Evolutionary conservation across 1,284 basidiomycete species (phyloP), one percentile per base, ranked within the genome.

Genomic region (Mycena citricolor): DNA sequence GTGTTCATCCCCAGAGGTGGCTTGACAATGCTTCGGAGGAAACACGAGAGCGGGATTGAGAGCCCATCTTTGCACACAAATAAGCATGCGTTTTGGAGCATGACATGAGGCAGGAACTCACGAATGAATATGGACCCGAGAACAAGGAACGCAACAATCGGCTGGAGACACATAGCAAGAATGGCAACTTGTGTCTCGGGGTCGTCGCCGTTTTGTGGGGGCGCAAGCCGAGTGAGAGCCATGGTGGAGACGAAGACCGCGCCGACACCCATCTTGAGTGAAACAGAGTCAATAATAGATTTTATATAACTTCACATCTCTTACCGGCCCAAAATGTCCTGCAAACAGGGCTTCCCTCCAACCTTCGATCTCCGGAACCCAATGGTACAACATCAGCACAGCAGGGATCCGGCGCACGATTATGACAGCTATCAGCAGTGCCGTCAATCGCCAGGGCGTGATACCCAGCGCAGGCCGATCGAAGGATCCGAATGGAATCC

Each of bases 291-390:
- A n/a, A n/a, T n/a, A n/a, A n/a, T n/a, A n/a, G n/a, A 13, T 22
- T 3, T 5, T 14, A 19, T 5, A 22, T 5, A 14, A 35, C n/a
- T 32, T 50, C 42, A 32, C 3, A 16, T n/a, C n/a, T n/a, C n/a
- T n/a, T n/a, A n/a, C n/a, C n/a, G 21, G 40, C 12, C 88, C 91
- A 61, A 94, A 94, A 69, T 94, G 91, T 5, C 93, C 94, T 22
- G 71, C 74, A 61, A 95, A 94, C 1, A 90, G 50, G 0, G 92
- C 92, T 56, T 87, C 82, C 23, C 76, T 73, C 79, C 90, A 86
- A n/a, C 76, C 81, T 33, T 70, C 65, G 56, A 94, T 86, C 61
- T 94, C 92, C 0, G 92, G 92, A 14, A 94, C 77, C 73, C 79
- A 89, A 52, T 69, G 79, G 59, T 92, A 92, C 4, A 93, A 66